Conservation (phyloP, 1,139 yeast genomes). For the Geotrichum candidum region DNA sequence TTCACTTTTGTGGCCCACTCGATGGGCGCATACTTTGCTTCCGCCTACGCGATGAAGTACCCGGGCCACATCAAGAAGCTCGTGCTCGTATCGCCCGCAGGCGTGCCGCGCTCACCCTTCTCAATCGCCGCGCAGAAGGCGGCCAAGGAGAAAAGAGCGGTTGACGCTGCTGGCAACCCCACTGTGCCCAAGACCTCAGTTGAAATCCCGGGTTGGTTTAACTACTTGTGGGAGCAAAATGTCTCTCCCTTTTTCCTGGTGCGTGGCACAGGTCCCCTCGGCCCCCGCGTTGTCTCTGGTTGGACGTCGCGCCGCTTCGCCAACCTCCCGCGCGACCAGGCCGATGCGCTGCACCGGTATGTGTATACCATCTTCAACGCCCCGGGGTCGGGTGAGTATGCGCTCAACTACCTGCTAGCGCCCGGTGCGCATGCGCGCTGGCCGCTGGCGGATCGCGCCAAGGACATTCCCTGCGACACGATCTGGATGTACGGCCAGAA, state of each 20-base stretch:
- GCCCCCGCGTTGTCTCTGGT: slow-evolving; percentile 27
- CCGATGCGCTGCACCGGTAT: slow-evolving; percentile 43
- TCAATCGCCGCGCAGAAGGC: slow-evolving; percentile 25
- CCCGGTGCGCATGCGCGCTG: slow-evolving; percentile 69
- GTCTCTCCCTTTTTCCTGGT: slow-evolving; percentile 28
- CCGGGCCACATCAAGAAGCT: slow-evolving; percentile 59
- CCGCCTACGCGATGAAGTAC: slow-evolving; percentile 69
- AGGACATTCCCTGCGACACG: slow-evolving; percentile 41
- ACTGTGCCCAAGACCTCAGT: slow-evolving; percentile 12
- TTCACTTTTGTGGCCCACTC: slow-evolving; percentile 85
- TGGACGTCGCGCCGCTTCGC: slow-evolving; percentile 30
- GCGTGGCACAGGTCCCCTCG: slow-evolving; percentile 28
- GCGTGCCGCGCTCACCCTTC: slow-evolving; percentile 43
- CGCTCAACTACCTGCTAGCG: slow-evolving; percentile 56
- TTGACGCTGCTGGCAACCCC: neutral
- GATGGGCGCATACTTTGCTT: slow-evolving; percentile 82
- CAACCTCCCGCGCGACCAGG: slow-evolving; percentile 20
- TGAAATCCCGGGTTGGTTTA: slow-evolving; percentile 15
- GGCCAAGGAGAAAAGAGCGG: neutral
- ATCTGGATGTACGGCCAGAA: slow-evolving; percentile 69
- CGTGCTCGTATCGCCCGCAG: slow-evolving; percentile 82
- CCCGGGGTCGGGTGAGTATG: slow-evolving; percentile 60
- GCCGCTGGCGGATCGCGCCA: slow-evolving; percentile 65
- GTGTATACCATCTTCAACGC: slow-evolving; percentile 54
- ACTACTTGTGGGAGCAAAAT: slow-evolving; percentile 28